Conservation (phyloP, 139 green algal genomes). For the Monoraphidium neglectum region DNA sequence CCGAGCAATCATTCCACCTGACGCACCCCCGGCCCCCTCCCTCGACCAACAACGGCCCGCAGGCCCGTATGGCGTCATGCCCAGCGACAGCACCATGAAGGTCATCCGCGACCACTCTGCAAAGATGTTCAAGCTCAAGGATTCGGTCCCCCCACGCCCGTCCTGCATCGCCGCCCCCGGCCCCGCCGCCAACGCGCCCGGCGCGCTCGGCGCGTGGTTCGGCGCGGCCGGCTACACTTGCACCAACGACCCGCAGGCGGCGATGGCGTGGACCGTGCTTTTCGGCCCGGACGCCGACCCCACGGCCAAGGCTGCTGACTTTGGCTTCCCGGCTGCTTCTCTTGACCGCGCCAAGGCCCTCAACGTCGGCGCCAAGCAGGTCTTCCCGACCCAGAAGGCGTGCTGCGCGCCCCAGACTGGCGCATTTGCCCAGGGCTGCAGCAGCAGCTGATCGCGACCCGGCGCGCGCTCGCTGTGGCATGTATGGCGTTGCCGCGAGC, state of each 20-base stretch:
- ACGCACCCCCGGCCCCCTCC: no score
- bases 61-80: constrained; percentile 24
- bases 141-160: constrained; percentile 21
- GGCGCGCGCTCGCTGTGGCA: no score
- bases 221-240: neutral
- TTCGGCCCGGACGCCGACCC: constrained; percentile 1
- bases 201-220: constrained; percentile 20
- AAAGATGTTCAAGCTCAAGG: constrained; percentile 16
- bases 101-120: constrained; percentile 21
- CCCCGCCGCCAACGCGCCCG: neutral
- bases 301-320: neutral
- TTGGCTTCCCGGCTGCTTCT: neutral
- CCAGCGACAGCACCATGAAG: constrained; percentile 25
- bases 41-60: neutral
- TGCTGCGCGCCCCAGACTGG: constrained; percentile 20
- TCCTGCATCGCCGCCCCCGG: constrained; percentile 1
- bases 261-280: constrained; percentile 21
- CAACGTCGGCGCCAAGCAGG: neutral
- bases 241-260: constrained; percentile 25
- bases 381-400: constrained; percentile 18
- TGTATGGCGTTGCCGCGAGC: no score
- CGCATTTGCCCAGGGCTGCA: constrained; percentile 18
- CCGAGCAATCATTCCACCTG: no score
- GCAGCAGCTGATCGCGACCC: no score
- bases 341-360: constrained; percentile 18